A percentile compares a stretch with the other conserved stretches of the same genome.
Conservation (phyloP, 345 rosid species). For the Ceriops tagal region DNA sequence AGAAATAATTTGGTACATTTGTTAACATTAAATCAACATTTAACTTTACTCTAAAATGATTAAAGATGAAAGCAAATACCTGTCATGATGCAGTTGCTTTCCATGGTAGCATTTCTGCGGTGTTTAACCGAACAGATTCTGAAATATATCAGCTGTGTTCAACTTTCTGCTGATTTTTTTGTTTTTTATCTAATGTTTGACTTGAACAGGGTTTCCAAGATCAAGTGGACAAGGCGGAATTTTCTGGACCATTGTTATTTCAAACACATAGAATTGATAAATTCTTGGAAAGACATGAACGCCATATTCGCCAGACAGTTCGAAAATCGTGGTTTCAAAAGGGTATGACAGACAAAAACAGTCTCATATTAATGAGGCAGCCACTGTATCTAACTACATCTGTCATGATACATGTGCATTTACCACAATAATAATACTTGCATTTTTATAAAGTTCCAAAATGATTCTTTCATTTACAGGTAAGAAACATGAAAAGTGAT, state of each 20-base stretch:
- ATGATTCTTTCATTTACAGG: constrained; percentile 34
- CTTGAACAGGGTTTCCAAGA: constrained; percentile 56
- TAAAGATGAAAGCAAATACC: constrained; percentile 16
- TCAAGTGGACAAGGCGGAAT: constrained; percentile 70
- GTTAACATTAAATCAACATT: constrained; percentile 30
- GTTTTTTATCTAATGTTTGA: neutral
- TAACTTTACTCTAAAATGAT: constrained; percentile 12
- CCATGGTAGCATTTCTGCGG: neutral
- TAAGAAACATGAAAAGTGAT: constrained; percentile 50
- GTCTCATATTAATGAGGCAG: neutral
- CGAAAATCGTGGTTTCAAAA: constrained; percentile 87
- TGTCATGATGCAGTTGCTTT: neutral
- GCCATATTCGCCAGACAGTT: constrained; percentile 74
- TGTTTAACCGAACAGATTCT: neutral
- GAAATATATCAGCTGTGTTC: neutral
- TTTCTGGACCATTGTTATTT: constrained; percentile 83
- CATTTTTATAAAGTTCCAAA: neutral
- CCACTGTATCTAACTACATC: neutral
- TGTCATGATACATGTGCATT: neutral
- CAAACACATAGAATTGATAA: constrained; percentile 70
- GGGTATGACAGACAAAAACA: constrained; percentile 41
- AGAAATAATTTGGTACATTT: constrained; percentile 61
- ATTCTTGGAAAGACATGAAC: constrained; percentile 71
- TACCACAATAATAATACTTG: neutral
- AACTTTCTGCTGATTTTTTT: neutral